Percentiles rank a stretch among this genome's conserved stretches.
phyloP scores from a whole-genome alignment of 2,329 filamentous ascomycete species.

The Moelleriella libera region DNA sequence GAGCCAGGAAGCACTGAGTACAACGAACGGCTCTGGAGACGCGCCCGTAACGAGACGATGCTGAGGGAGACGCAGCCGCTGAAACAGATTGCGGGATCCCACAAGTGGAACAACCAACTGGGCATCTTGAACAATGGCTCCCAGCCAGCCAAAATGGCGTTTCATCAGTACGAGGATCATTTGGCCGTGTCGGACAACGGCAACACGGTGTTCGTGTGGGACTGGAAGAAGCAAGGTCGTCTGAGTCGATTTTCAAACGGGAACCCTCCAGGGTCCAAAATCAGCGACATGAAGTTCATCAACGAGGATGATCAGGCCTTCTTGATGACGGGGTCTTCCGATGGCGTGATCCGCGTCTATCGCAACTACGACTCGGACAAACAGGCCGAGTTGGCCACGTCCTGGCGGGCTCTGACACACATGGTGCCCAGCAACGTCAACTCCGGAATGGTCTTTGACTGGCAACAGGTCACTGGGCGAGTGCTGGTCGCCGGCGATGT shows the following conservation, averaged over 20 bases:
- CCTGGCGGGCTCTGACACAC: conserved; percentile 85
- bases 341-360: conserved; percentile 88
- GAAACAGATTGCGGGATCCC: conserved; percentile 73
- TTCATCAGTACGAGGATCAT: conserved; percentile 96
- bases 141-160: conserved; percentile 84
- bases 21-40: conserved; percentile 85
- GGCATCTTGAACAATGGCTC: conserved; percentile 79
- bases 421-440: conserved; percentile 90
- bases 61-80: conserved; percentile 86
- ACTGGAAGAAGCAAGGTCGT: conserved; percentile 67
- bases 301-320: conserved; percentile 96
- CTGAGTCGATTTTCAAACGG: conserved; percentile 85
- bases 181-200: conserved; percentile 86
- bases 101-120: conserved; percentile 73
- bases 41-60: conserved; percentile 84
- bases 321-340: conserved; percentile 86
- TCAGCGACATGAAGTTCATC: conserved; percentile 92
- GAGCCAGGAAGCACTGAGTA: conserved; percentile 95
- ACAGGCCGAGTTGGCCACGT: conserved; percentile 71
- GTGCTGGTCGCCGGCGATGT: conserved; percentile 94
- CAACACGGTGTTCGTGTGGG: conserved; percentile 85
- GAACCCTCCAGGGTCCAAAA: conserved; percentile 79
- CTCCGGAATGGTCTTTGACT: conserved; percentile 92
- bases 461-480: conserved; percentile 94
- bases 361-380: conserved; percentile 72